Evolutionary conservation across 1,139 yeast genomes (phyloP).

Genomic region (Arxiozyma slooffiae): DNA sequence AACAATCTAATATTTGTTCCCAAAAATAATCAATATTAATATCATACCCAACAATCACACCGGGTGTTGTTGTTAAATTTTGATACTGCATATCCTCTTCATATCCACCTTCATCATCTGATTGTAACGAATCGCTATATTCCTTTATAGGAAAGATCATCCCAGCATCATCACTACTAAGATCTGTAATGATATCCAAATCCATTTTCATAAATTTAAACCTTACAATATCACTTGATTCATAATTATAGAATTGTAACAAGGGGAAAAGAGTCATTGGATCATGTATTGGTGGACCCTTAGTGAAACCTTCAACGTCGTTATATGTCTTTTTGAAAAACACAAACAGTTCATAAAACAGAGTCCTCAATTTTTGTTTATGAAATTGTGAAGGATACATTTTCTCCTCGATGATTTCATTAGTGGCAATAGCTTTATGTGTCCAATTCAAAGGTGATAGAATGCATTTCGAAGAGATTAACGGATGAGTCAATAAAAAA

Average conservation of each 20-base stretch:
- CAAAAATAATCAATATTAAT: slow-evolving; percentile 45
- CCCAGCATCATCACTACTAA: slow-evolving; percentile 22
- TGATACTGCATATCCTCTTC: slow-evolving; percentile 16
- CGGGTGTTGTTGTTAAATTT: slow-evolving; percentile 19
- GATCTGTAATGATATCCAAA: slow-evolving; percentile 30
- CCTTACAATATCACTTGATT: slow-evolving; percentile 24
- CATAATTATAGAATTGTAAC: slow-evolving; percentile 35
- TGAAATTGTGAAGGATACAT: slow-evolving; percentile 30
- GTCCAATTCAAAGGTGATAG: slow-evolving; percentile 64
- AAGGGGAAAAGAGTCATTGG: slow-evolving; percentile 62
- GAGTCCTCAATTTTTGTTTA: slow-evolving; percentile 40
- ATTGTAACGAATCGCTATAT: slow-evolving; percentile 8
- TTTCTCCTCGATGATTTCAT: slow-evolving; percentile 32
- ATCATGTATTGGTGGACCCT: slow-evolving; percentile 78
- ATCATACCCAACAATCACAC: slow-evolving; percentile 39
- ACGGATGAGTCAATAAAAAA: slow-evolving; percentile 40
- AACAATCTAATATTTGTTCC: slow-evolving; percentile 39
- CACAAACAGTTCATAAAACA: slow-evolving; percentile 48
- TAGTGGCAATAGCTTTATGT: slow-evolving; percentile 54
- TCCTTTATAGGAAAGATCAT: slow-evolving; percentile 16
- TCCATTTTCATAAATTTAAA: slow-evolving; percentile 33
- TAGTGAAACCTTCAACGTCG: slow-evolving; percentile 35
- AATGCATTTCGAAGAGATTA: slow-evolving; percentile 41
- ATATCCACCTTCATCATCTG: background rate
- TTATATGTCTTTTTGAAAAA: slow-evolving; percentile 45